A percentile compares a stretch with the other conserved stretches of the same genome.
These are phyloP conservation scores for Tolypocladium cylindrosporum DNA, from an alignment of 2,329 filamentous ascomycete genomes.

Conservation along the genomic window DNA sequence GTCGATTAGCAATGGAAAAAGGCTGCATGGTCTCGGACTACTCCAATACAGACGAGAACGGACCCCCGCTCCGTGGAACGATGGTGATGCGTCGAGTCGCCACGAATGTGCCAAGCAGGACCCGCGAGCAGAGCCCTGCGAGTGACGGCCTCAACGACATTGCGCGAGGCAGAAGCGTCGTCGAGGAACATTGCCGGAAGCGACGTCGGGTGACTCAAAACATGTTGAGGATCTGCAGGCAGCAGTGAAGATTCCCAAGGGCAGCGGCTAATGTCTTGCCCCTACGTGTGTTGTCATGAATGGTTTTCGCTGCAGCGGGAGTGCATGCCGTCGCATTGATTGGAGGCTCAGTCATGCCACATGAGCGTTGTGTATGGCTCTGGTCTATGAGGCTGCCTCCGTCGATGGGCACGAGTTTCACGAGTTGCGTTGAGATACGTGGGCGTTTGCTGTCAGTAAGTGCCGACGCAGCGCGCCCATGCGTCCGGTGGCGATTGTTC, in stretches of 20 bases:
- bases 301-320: background rate
- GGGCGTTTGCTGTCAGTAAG: too few species aligned
- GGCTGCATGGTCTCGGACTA: constrained; percentile 24
- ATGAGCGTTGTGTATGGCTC: background rate
- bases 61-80: background rate
- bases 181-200: background rate
- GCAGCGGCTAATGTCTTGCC: background rate
- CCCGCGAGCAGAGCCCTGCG: background rate
- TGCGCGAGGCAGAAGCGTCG: background rate
- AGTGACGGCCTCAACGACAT: background rate
- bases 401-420: too few species aligned
- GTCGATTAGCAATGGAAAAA: constrained; percentile 34
- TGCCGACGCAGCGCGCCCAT: background rate
- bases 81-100: background rate
- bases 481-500: background rate
- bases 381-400: background rate
- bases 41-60: constrained; percentile 11
- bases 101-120: background rate
- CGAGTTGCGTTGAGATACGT: background rate
- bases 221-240: background rate
- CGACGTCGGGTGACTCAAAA: background rate
- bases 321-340: background rate
- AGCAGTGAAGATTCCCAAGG: background rate
- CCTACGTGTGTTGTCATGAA: too few species aligned
- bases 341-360: background rate